These are phyloP conservation scores for Cubamyces sp. DNA, from an alignment of 768 basidiomycete species.

Conservation along the genomic window DNA sequence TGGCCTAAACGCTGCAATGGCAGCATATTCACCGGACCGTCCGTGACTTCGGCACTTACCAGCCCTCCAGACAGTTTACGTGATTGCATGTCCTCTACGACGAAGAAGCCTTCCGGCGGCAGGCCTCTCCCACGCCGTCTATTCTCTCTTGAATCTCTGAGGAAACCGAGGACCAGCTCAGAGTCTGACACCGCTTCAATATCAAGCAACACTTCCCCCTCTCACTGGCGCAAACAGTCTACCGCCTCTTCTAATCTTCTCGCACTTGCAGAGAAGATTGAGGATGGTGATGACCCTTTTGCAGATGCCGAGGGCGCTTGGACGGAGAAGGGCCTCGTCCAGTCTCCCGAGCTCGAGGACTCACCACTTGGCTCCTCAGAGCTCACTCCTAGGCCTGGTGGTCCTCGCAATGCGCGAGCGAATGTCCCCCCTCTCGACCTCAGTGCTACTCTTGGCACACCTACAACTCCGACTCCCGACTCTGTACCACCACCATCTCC, in stretches of 20 bases:
- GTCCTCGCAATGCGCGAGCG: constrained; percentile 6
- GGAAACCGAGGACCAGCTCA: constrained; percentile 24
- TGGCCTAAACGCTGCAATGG: no score
- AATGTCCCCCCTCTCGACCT: constrained; percentile 27
- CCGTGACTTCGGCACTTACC: no score
- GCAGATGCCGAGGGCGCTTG: constrained; percentile 21
- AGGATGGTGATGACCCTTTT: constrained; percentile 24
- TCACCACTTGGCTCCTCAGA: background rate
- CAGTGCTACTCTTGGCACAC: background rate
- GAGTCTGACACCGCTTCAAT: constrained; percentile 24
- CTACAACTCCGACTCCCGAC: constrained; percentile 1
- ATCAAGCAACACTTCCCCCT: background rate
- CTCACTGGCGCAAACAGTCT: constrained; percentile 14
- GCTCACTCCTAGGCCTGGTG: constrained; percentile 5
- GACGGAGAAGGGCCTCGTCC: constrained; percentile 30
- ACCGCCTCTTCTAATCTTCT: constrained; percentile 21
- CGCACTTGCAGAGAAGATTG: constrained; percentile 26
- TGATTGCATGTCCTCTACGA: constrained; percentile 10
- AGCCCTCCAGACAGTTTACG: background rate
- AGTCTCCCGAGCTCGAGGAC: constrained; percentile 27
- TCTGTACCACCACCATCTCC: constrained; percentile 23
- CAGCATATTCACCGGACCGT: no score
- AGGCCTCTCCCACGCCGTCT: constrained; percentile 31
- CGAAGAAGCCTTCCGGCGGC: constrained; percentile 30
- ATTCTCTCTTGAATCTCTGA: constrained; percentile 34